Conservation (phyloP, 1,139 yeast species). For the Protomyces macrosporus region DNA sequence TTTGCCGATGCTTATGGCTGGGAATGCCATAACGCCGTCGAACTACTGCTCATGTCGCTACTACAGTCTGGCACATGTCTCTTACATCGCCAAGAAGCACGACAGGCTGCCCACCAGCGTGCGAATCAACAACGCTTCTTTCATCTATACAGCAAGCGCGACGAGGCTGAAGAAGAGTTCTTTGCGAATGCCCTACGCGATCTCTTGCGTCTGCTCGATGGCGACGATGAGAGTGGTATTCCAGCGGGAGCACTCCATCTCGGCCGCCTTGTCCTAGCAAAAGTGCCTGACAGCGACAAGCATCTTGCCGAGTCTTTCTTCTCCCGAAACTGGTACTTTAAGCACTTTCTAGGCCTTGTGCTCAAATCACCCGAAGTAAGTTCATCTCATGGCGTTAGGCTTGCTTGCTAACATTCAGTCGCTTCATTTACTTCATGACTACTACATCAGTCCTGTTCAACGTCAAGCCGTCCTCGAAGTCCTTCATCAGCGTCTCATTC, state of each 20-base stretch:
- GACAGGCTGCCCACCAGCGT: background rate
- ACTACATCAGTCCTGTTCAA: slow-evolving; percentile 3
- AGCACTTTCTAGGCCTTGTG: slow-evolving; percentile 2
- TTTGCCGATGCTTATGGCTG: slow-evolving; percentile 13
- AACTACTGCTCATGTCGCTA: slow-evolving; percentile 10
- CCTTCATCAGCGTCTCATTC: slow-evolving; percentile 3
- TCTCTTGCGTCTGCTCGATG: slow-evolving; percentile 7
- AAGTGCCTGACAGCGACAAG: background rate
- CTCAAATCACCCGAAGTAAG: slow-evolving; percentile 14
- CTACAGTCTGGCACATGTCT: slow-evolving; percentile 10
- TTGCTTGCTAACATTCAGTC: background rate
- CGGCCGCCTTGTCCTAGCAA: background rate
- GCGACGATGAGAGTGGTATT: slow-evolving; percentile 1
- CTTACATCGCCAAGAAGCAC: slow-evolving; percentile 2
- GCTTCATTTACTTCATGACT: slow-evolving; percentile 3
- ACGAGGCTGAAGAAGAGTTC: slow-evolving; percentile 20
- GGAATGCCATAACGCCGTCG: slow-evolving; percentile 7
- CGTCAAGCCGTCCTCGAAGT: slow-evolving; percentile 4
- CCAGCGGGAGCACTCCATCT: slow-evolving; percentile 6
- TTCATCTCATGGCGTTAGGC: background rate
- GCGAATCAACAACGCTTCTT: slow-evolving; percentile 6
- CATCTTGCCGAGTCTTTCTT: slow-evolving; percentile 13
- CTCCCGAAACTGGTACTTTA: slow-evolving; percentile 13
- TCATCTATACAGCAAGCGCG: slow-evolving; percentile 2
- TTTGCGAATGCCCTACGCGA: slow-evolving; percentile 5